phyloP scores from a whole-genome alignment of 768 basidiomycete genomes.

The Crucibulum laeve region DNA sequence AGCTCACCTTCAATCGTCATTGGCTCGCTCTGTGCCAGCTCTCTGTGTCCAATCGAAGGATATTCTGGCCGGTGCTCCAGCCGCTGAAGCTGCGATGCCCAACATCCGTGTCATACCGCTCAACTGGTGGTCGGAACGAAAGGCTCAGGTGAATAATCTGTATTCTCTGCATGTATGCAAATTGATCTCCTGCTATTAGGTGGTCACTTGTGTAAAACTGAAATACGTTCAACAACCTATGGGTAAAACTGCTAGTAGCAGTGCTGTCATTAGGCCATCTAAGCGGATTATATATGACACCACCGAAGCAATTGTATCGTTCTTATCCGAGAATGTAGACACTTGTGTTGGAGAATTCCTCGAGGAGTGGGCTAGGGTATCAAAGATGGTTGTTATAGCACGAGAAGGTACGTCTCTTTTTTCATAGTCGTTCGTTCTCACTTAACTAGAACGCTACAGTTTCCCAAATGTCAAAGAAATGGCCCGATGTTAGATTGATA shows the following conservation, averaged over 20 bases:
- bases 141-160: conserved; percentile 44
- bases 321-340: conserved; percentile 82
- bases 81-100: conserved; percentile 89
- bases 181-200: conserved; percentile 29
- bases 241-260: conserved; percentile 60
- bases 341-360: conserved; percentile 87
- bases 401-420: conserved; percentile 61
- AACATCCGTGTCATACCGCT: conserved; percentile 86
- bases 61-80: conserved; percentile 78
- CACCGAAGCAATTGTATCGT: conserved; percentile 82
- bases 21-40: conserved; percentile 75
- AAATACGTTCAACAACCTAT: conserved; percentile 87
- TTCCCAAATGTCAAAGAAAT: conserved; percentile 76
- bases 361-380: conserved; percentile 90
- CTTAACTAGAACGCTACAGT: conserved; percentile 38
- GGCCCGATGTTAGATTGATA: conserved; percentile 75
- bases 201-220: conserved; percentile 86
- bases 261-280: conserved; percentile 73
- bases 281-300: conserved; percentile 90
- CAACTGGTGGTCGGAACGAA: conserved; percentile 88
- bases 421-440: conserved; percentile 3
- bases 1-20: conserved; percentile 61
- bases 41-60: conserved; percentile 80
- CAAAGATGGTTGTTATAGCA: conserved; percentile 92
- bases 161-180: background rate